A percentile compares a stretch with the other conserved stretches of the same genome.
Evolutionary conservation across 768 basidiomycete species (phyloP).

Genomic region (Phylloporus sp.): DNA sequence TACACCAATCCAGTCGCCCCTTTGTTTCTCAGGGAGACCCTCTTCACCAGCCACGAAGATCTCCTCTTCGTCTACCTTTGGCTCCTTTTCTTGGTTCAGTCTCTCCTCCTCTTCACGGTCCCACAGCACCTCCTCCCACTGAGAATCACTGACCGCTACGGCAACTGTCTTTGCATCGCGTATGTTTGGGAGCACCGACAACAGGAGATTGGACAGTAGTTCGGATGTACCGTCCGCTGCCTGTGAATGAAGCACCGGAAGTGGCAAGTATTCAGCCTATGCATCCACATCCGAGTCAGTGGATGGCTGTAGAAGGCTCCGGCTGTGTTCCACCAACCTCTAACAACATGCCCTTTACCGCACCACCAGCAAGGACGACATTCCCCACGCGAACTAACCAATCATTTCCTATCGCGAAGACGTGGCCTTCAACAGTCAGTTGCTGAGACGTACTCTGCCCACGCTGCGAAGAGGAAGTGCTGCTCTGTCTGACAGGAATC

Average conservation of each 20-base stretch:
- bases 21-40: constrained; percentile 43
- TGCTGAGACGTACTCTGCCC: constrained; percentile 56
- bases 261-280: constrained; percentile 82
- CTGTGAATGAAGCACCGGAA: constrained; percentile 64
- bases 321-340: constrained; percentile 47
- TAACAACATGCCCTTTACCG: constrained; percentile 77
- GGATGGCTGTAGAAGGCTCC: neutral
- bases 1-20: constrained; percentile 73
- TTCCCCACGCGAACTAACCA: constrained; percentile 81
- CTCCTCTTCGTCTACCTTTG: constrained; percentile 38
- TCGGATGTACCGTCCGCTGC: constrained; percentile 66
- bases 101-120: constrained; percentile 62
- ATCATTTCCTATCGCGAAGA: constrained; percentile 76
- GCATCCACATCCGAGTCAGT: neutral
- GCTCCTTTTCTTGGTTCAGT: constrained; percentile 22
- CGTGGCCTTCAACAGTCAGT: constrained; percentile 65
- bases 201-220: constrained; percentile 68
- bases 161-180: constrained; percentile 72
- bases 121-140: constrained; percentile 82
- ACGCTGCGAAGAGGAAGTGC: constrained; percentile 36
- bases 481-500: constrained; percentile 61
- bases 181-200: constrained; percentile 71
- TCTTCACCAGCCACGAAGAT: constrained; percentile 63
- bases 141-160: constrained; percentile 70
- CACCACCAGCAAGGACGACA: constrained; percentile 70